Evolutionary conservation across 1,284 basidiomycete species (phyloP).

Genomic region (Leccinum subfulvum): DNA sequence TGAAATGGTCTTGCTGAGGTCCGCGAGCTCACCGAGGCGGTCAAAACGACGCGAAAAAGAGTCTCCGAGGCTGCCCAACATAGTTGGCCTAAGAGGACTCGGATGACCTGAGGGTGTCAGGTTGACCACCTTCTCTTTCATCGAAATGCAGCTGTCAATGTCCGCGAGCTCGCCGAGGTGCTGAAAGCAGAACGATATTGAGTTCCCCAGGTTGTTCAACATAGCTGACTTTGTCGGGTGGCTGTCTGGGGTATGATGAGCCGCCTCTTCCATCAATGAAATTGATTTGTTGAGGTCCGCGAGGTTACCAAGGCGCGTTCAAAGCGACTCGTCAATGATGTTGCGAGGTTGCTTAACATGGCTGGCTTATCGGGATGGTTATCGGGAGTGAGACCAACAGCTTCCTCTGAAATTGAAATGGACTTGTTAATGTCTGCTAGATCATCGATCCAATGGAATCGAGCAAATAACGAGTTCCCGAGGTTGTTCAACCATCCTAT

Average conservation of each 20-base stretch:
- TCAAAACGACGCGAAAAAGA: background rate
- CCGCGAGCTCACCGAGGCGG: background rate
- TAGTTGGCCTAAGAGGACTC: background rate
- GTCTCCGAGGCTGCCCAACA: background rate
- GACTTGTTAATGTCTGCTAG: background rate
- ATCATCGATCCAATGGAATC: background rate
- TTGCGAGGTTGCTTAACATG: background rate
- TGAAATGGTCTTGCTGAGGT: background rate
- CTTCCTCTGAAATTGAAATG: background rate
- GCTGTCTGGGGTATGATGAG: background rate
- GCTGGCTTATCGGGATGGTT: background rate
- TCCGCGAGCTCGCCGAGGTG: background rate
- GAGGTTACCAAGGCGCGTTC: background rate
- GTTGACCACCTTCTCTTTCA: background rate
- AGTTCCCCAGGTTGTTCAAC: background rate
- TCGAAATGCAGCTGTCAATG: background rate
- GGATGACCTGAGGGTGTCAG: background rate
- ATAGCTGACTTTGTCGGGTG: background rate
- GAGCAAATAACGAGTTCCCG: background rate
- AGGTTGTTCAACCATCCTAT: background rate
- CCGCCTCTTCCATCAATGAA: background rate
- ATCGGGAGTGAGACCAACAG: background rate
- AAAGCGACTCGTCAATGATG: background rate
- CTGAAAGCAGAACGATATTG: background rate
- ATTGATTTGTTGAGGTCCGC: background rate